Base-by-base conservation (phyloP, 306 rosid species). In the Rosa rugosa region DNA sequence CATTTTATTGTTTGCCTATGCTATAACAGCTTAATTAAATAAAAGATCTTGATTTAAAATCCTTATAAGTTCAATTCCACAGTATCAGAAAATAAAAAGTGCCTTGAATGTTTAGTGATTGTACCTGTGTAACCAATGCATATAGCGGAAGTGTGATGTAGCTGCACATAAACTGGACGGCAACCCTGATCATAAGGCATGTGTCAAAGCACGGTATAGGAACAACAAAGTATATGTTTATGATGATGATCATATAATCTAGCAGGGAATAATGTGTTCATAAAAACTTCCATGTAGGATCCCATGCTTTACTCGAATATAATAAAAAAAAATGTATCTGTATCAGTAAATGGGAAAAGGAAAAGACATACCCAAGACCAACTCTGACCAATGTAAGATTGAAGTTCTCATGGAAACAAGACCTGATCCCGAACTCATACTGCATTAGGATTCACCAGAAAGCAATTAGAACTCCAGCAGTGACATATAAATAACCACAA, bases 81-180 rank as follows among this genome's bases (percentile, higher is more conserved):
- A 56, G 59, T 53, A 3, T 22, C 17, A 12, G 7, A 49, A 31
- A 14, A 47, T 11, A 9, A 51, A 34, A 53, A 34, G 2, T 34
- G 65, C 41, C 22, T 22, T 1, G n/a, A 38, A 2, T 64, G 27
- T 31, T 50, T 40, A 34, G 54, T 17, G 31, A 3, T 20, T 31
- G 40, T 80, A 93, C 98, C 96, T 92, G 97, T 17, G 98, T 93
- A 22, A 95, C 99, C 4, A 95, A 87, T 5, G 99, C 99, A 80
- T 95, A 95, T 14, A 95, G 86, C 11, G 99, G 99, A 73, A 95
- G 99, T 53, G 99, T 95, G 40, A 91, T 71, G 75, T 95, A 95
- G 85, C 98, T 93, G 86, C 97, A 92, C 79, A 93, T 62, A 31
- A 95, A 27, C 80, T 95, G 99, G 57, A 89, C 98, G 27, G 85